A percentile compares a stretch with the other conserved stretches of the same genome.
Conservation (phyloP, 2,329 filamentous ascomycete species). For the Penicillium sp. region DNA sequence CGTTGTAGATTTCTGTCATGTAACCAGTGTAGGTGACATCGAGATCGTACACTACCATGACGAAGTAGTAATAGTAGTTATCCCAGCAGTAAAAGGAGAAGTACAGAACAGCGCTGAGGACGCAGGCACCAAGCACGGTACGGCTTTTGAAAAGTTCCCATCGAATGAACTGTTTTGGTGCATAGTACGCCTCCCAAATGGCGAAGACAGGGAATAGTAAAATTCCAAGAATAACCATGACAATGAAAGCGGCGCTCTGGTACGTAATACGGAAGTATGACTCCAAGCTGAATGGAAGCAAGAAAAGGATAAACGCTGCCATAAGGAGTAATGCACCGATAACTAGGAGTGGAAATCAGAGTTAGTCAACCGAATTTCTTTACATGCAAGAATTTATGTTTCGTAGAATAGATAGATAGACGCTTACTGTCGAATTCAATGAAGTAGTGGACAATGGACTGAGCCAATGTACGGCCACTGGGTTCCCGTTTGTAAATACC, state of each 20-base stretch:
- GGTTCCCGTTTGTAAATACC: conserved; percentile 48
- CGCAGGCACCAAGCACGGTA: conserved; percentile 51
- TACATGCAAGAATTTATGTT: background rate
- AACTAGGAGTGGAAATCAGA: conserved; percentile 26
- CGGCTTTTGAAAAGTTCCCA: conserved; percentile 49
- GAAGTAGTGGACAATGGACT: conserved; percentile 53
- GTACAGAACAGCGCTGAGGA: conserved; percentile 47
- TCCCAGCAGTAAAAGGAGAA: conserved; percentile 53
- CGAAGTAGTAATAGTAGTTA: conserved; percentile 51
- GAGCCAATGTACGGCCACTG: conserved; percentile 43
- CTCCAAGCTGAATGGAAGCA: conserved; percentile 62
- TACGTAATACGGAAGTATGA: conserved; percentile 39
- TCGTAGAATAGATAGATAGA: too few species aligned
- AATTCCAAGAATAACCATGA: conserved; percentile 52
- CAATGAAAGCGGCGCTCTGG: conserved; percentile 46
- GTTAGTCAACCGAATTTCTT: conserved; percentile 46
- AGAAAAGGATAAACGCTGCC: conserved; percentile 58
- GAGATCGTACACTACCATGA: conserved; percentile 51
- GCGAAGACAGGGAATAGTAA: conserved; percentile 52
- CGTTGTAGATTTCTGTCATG: conserved; percentile 50
- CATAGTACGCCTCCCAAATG: conserved; percentile 52
- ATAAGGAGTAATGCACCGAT: conserved; percentile 60
- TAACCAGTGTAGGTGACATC: conserved; percentile 42
- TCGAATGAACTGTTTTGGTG: conserved; percentile 52
- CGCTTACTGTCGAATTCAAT: conserved; percentile 59